These are phyloP conservation scores for Trypanosomatidae sp. DNA, from an alignment of 208 protist species.

Conservation along the genomic window DNA sequence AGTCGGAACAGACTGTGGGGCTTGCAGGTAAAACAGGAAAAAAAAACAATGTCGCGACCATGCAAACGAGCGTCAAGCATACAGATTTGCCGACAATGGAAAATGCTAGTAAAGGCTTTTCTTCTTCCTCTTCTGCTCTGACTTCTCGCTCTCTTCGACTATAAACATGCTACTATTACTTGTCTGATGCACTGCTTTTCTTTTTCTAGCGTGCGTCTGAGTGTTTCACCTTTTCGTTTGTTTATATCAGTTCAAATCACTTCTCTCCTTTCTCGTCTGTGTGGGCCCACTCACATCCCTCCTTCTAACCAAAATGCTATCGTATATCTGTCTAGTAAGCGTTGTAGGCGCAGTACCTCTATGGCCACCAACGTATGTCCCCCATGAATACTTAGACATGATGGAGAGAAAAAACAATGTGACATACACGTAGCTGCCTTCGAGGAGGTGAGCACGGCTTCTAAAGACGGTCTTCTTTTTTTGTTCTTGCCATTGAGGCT, in stretches of 20 bases:
- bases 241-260: not conserved
- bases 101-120: not conserved
- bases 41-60: not conserved
- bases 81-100: not conserved
- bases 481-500: too few relatives aligned
- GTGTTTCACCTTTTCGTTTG: not conserved
- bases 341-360: not conserved
- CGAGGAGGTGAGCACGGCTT: not conserved
- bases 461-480: not conserved
- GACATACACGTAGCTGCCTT: not conserved
- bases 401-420: not conserved
- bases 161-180: slow-evolving; percentile 4
- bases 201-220: not conserved
- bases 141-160: not conserved
- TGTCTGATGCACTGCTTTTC: not conserved
- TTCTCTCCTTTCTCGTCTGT: not conserved
- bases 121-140: not conserved
- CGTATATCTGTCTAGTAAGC: not conserved
- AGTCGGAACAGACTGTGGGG: too few relatives aligned
- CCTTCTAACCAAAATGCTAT: not conserved
- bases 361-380: not conserved
- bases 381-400: not conserved
- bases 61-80: not conserved
- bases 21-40: not conserved
- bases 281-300: not conserved